Conservation (phyloP, 179 eudicot genomes). For the Carnegiea gigantea region DNA sequence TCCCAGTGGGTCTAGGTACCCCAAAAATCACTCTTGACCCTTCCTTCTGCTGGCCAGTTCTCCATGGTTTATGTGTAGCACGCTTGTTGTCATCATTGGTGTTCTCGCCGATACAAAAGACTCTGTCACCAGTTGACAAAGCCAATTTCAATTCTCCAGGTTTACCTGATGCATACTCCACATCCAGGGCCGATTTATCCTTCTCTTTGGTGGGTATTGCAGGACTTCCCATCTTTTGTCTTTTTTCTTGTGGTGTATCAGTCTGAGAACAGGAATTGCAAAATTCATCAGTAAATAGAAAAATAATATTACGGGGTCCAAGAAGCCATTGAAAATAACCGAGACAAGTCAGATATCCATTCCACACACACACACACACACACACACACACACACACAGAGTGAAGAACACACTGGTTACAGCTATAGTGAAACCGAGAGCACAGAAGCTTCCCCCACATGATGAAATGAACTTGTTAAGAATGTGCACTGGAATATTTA, state of each 20-base stretch:
- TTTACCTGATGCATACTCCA: constrained; percentile 32
- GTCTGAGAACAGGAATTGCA: constrained; percentile 43
- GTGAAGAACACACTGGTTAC: not conserved
- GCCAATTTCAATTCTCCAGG: constrained; percentile 47
- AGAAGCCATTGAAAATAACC: not conserved
- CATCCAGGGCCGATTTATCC: constrained; percentile 31
- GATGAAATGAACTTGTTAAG: not conserved
- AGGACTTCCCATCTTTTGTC: constrained; percentile 57
- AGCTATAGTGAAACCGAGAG: not conserved
- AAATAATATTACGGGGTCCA: not conserved
- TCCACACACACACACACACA: not conserved
- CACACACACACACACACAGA: too few relatives aligned
- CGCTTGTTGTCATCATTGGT: constrained; percentile 45
- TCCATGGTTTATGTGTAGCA: constrained; percentile 46
- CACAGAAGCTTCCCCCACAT: not conserved
- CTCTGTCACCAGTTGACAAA: constrained; percentile 58
- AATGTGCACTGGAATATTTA: not conserved
- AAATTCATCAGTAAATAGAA: not conserved
- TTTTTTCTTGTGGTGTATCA: constrained; percentile 76
- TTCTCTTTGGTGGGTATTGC: constrained; percentile 36
- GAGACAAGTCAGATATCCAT: not conserved
- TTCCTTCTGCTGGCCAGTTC: constrained; percentile 72
- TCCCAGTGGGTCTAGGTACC: constrained; percentile 88
- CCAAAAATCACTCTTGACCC: constrained; percentile 85
- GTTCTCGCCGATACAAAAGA: constrained; percentile 64